A percentile compares a stretch with the other conserved stretches of the same genome.
phyloP scores from a whole-genome alignment of 345 rosid genomes.

The Psidium friedrichsthalianum region DNA sequence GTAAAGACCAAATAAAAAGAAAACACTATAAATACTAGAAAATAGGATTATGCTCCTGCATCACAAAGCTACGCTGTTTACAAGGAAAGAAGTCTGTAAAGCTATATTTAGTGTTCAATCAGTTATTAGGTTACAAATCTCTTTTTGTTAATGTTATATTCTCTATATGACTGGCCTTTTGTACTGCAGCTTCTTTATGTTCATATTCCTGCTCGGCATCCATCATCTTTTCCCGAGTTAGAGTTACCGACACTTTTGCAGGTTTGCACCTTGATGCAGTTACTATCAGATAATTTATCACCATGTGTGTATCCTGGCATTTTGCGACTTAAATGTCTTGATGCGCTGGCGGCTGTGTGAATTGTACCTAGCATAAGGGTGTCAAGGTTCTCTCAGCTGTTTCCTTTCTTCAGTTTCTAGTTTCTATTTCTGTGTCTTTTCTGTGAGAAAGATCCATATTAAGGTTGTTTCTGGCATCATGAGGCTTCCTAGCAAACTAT shows the following conservation, averaged over 20 bases:
- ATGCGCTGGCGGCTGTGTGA: not conserved
- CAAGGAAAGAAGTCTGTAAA: not conserved
- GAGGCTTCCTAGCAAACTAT: not conserved
- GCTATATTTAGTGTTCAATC: not conserved
- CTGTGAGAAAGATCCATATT: not conserved
- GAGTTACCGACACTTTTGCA: constrained; percentile 87
- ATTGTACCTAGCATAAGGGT: not conserved
- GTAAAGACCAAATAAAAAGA: not conserved
- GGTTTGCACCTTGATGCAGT: constrained; percentile 26
- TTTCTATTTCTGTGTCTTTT: not conserved
- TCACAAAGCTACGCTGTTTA: not conserved
- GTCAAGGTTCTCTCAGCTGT: not conserved
- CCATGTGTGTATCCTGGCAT: not conserved
- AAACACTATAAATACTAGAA: not conserved
- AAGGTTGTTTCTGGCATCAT: not conserved
- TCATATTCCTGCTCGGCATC: constrained; percentile 82
- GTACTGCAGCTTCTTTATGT: constrained; percentile 69
- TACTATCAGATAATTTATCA: not conserved
- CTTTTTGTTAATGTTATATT: not conserved
- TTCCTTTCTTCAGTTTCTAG: not conserved
- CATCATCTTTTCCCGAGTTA: constrained; percentile 72
- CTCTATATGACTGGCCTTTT: constrained; percentile 1
- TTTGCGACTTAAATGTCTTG: not conserved
- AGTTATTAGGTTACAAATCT: not conserved
- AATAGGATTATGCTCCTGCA: not conserved